Evolutionary conservation across 768 basidiomycete species (phyloP).

Genomic region (Calocybe gangraenosa): DNA sequence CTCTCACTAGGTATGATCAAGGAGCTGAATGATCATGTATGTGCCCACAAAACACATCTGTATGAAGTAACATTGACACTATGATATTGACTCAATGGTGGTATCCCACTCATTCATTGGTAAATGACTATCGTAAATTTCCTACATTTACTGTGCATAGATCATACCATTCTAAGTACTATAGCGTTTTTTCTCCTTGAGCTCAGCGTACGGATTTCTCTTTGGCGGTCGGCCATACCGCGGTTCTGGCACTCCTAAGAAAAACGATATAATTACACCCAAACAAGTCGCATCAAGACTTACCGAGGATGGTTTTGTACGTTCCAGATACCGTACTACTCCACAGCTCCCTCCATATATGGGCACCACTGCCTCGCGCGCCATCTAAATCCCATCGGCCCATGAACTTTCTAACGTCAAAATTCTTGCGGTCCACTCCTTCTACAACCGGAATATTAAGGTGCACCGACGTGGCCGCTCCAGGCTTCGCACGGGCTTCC

Average conservation of each 20-base stretch:
- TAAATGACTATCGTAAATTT: too few relatives aligned
- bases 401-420: constrained; percentile 65
- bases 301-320: constrained; percentile 64
- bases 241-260: constrained; percentile 44
- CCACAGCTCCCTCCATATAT: constrained; percentile 86
- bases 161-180: too few relatives aligned
- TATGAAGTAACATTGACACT: too few relatives aligned
- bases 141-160: too few relatives aligned
- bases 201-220: constrained; percentile 52
- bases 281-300: constrained; percentile 28
- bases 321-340: constrained; percentile 56
- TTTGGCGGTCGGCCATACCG: constrained; percentile 51
- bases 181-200: too few relatives aligned
- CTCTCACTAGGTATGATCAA: too few relatives aligned
- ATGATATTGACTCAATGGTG: too few relatives aligned
- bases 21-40: too few relatives aligned
- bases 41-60: too few relatives aligned
- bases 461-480: constrained; percentile 28
- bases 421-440: constrained; percentile 47
- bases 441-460: constrained; percentile 46
- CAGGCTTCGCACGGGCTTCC: constrained; percentile 26
- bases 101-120: too few relatives aligned
- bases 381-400: constrained; percentile 49
- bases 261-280: constrained; percentile 10
- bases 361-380: constrained; percentile 61